Percentiles rank a stretch among this genome's conserved stretches.
phyloP scores from a whole-genome alignment of 495 filamentous ascomycete genomes.

The Penicillium malachiteum region DNA sequence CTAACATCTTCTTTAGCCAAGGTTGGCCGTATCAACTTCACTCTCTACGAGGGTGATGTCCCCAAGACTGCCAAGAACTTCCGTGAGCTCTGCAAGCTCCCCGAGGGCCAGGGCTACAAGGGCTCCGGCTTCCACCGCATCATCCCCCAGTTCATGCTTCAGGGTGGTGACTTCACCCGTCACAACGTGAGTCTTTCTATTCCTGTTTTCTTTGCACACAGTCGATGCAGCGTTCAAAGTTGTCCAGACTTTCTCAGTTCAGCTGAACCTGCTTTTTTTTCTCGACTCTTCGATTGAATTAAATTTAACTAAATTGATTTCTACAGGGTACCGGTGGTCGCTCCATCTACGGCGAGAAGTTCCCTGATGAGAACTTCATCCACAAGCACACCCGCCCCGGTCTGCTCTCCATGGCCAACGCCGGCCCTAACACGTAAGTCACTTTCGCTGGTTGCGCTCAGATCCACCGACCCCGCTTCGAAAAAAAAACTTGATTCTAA shows the following conservation, averaged over 20 bases:
- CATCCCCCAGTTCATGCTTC: conserved; percentile 98
- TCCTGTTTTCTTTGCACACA: not conserved
- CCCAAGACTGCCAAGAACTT: conserved; percentile 97
- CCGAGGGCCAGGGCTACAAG: conserved; percentile 88
- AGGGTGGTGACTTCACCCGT: conserved; percentile 97
- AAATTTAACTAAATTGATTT: conserved; percentile 4
- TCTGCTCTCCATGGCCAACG: conserved; percentile 95
- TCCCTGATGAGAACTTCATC: conserved; percentile 93
- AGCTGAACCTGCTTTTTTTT: not conserved
- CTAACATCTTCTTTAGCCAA: conserved; percentile 54
- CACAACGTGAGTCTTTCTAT: conserved; percentile 65
- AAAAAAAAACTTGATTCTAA: not conserved
- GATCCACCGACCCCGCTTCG: conserved; percentile 8
- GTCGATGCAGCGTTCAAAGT: not conserved
- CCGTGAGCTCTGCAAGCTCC: conserved; percentile 88
- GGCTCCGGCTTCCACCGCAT: conserved; percentile 91
- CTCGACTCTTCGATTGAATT: not conserved
- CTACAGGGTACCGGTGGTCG: conserved; percentile 80
- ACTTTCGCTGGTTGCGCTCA: not conserved
- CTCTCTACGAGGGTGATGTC: conserved; percentile 80
- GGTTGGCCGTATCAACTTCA: conserved; percentile 81
- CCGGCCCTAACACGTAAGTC: conserved; percentile 78
- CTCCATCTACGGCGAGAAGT: conserved; percentile 96
- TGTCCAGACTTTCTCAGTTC: not conserved
- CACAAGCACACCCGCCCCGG: conserved; percentile 83